Percentiles rank a stretch among this genome's conserved stretches.
Evolutionary conservation across 441 rosid genomes (phyloP).

Genomic region (Populus hybrid): DNA sequence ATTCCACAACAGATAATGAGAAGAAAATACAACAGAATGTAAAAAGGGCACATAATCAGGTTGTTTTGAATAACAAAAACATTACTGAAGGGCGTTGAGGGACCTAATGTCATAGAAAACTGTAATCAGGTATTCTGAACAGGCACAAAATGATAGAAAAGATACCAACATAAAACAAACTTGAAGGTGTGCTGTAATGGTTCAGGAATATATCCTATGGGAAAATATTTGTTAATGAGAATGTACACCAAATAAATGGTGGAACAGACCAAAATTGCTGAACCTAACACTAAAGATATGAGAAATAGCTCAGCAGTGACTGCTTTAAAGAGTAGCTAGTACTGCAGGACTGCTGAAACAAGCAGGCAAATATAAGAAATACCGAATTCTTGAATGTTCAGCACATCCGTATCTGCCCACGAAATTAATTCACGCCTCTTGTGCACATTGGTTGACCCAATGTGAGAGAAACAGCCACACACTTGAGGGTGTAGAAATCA

Average conservation of each 20-base stretch:
- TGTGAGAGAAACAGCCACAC: too few species aligned
- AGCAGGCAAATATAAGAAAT: neutral
- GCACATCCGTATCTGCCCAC: neutral
- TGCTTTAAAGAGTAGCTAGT: neutral
- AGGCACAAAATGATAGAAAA: neutral
- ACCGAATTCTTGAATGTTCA: neutral
- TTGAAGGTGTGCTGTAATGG: neutral
- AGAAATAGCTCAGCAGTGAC: neutral
- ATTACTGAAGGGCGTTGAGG: constrained; percentile 5
- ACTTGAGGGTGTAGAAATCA: neutral
- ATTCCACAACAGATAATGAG: neutral
- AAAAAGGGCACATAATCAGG: neutral
- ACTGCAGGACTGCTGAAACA: neutral
- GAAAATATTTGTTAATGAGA: neutral
- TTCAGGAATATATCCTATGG: neutral
- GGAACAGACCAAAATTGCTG: neutral
- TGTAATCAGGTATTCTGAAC: too few species aligned
- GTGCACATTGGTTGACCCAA: too few species aligned
- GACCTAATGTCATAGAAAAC: neutral
- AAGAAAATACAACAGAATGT: neutral
- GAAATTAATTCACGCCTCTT: neutral
- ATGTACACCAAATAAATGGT: neutral
- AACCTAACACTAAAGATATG: neutral
- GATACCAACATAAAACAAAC: neutral
- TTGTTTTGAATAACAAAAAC: neutral